A percentile compares a stretch with the other conserved stretches of the same genome.
phyloP scores from a whole-genome alignment of 2,329 filamentous ascomycete species.

The Dendrostoma leiphaemia region DNA sequence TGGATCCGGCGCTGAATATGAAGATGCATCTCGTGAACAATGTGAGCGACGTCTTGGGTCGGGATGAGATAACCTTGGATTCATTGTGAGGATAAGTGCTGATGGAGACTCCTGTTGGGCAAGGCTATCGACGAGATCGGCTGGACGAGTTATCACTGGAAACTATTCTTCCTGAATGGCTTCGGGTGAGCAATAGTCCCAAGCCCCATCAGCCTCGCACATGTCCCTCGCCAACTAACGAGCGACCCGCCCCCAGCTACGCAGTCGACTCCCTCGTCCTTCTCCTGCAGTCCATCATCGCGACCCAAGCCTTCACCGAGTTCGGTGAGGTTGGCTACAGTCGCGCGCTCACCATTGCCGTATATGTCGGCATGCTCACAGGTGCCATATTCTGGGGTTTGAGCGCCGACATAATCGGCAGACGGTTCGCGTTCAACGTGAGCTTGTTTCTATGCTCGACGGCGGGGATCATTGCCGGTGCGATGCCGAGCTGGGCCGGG shows the following conservation, averaged over 20 bases:
- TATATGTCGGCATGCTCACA: conserved; percentile 53
- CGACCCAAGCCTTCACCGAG: conserved; percentile 55
- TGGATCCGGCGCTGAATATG: conserved; percentile 51
- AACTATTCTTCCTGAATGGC: conserved; percentile 61
- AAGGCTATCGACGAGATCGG: conserved; percentile 56
- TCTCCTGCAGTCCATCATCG: conserved; percentile 61
- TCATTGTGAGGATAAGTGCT: conserved; percentile 23
- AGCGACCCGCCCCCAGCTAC: conserved; percentile 34
- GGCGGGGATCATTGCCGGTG: conserved; percentile 60
- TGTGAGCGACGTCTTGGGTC: no score
- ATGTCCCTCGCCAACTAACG: no score
- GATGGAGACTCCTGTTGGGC: neutral
- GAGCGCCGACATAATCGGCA: conserved; percentile 65
- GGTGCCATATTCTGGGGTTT: conserved; percentile 69
- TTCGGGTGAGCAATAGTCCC: conserved; percentile 45
- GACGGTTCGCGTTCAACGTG: conserved; percentile 67
- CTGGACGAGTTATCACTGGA: conserved; percentile 57
- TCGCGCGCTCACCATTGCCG: conserved; percentile 59
- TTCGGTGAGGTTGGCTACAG: conserved; percentile 53
- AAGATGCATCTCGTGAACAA: conserved; percentile 60
- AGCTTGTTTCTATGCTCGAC: conserved; percentile 62
- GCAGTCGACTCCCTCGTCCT: conserved; percentile 46
- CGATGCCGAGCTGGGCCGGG: conserved; percentile 63
- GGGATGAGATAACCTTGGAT: neutral
- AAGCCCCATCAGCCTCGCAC: no score